Evolutionary conservation across 805 yeast genomes (phyloP).

Genomic region (Yarrowia porcina): DNA sequence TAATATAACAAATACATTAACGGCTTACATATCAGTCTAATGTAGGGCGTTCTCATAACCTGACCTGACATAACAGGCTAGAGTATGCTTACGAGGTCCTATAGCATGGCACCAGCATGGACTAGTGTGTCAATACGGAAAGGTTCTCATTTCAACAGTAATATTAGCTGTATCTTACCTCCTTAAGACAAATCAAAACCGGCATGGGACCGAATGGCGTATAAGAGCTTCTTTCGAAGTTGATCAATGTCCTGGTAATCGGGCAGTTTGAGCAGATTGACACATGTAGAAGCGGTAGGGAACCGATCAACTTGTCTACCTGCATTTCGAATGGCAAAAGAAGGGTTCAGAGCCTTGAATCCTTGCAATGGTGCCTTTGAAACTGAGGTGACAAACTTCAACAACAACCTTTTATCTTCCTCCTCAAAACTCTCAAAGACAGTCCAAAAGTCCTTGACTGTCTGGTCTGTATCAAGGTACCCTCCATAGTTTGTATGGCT

Average conservation of each 20-base stretch:
- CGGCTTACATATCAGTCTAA: no score
- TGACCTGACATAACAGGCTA: no score
- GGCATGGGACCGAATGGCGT: constrained; percentile 77
- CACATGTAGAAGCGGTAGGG: constrained; percentile 94
- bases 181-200: constrained; percentile 79
- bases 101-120: no score
- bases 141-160: no score
- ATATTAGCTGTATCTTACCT: no score
- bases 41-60: no score
- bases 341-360: constrained; percentile 67
- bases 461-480: constrained; percentile 47
- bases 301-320: constrained; percentile 56
- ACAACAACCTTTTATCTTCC: constrained; percentile 59
- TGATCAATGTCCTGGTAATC: constrained; percentile 62
- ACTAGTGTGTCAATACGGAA: no score
- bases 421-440: constrained; percentile 64
- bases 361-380: constrained; percentile 90
- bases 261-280: constrained; percentile 81
- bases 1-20: no score
- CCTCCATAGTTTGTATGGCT: constrained; percentile 59
- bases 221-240: constrained; percentile 62
- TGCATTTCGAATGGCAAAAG: constrained; percentile 72
- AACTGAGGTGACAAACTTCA: constrained; percentile 89
- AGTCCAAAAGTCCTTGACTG: constrained; percentile 69
- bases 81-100: no score